These are phyloP conservation scores for Blepharisma japonicum DNA, from an alignment of 73 alveolate species.

Conservation along the genomic window DNA sequence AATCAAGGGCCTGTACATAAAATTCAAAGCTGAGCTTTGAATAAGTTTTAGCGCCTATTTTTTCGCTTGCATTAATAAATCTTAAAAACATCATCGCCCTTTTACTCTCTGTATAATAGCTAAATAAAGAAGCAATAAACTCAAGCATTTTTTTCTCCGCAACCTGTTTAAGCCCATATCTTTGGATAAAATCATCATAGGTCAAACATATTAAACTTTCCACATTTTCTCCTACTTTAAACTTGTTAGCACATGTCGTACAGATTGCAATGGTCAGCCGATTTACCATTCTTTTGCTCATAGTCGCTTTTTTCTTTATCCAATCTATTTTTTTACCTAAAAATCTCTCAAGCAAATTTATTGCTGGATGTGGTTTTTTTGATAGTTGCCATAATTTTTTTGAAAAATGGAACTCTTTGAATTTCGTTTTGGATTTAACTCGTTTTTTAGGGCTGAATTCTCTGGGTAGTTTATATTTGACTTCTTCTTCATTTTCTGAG, in stretches of 20 bases:
- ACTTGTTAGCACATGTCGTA: neutral
- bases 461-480: no score
- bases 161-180: neutral
- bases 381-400: no score
- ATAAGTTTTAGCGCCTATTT: neutral
- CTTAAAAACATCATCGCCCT: constrained; percentile 16
- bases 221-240: neutral
- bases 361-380: neutral
- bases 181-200: neutral
- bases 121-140: constrained; percentile 2
- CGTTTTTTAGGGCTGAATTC: no score
- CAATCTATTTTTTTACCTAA: neutral
- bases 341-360: neutral
- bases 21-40: neutral
- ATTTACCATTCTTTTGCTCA: constrained; percentile 16
- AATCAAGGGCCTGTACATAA: neutral
- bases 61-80: neutral
- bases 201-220: neutral
- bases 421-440: no score
- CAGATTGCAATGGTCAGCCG: neutral
- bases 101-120: neutral
- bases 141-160: neutral
- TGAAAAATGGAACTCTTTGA: no score
- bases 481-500: no score
- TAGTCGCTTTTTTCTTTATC: neutral